Conservation (phyloP, 2,329 filamentous ascomycete species). For the Davidsoniella neocaledoniae region DNA sequence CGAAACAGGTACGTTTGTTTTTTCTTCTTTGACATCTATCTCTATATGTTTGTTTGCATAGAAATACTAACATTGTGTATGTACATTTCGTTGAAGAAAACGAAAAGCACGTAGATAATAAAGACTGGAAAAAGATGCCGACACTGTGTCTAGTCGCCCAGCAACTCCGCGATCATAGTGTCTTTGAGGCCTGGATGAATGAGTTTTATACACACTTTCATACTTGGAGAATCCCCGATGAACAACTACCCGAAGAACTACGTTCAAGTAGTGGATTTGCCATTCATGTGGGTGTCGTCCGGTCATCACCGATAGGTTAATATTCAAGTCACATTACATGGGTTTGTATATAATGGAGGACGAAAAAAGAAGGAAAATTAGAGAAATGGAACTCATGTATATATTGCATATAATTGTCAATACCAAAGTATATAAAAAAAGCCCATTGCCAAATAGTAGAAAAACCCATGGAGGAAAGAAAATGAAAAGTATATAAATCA, state of each 20-base stretch:
- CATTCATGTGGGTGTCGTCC: constrained; percentile 60
- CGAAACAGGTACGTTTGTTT: neutral
- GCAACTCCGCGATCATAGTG: constrained; percentile 69
- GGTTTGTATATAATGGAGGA: too few species aligned
- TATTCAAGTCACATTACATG: too few species aligned
- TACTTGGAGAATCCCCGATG: constrained; percentile 60
- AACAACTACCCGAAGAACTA: constrained; percentile 40
- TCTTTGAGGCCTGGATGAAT: constrained; percentile 68
- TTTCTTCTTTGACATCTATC: neutral
- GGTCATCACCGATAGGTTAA: too few species aligned
- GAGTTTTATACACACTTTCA: constrained; percentile 50
- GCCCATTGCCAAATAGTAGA: neutral
- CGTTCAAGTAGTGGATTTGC: constrained; percentile 56
- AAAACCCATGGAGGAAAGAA: neutral
- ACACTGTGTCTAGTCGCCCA: constrained; percentile 73
- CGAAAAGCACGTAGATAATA: constrained; percentile 12
- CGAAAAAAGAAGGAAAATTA: neutral
- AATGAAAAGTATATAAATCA: neutral
- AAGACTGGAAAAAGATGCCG: constrained; percentile 20
- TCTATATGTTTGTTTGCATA: neutral
- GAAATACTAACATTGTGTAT: too few species aligned
- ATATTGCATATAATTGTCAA: neutral
- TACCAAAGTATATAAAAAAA: neutral
- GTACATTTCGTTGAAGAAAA: neutral
- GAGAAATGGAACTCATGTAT: neutral